Percentiles rank a stretch among this genome's conserved stretches.
Conservation (phyloP, 2,329 filamentous ascomycete species). For the Fusarium sp. region DNA sequence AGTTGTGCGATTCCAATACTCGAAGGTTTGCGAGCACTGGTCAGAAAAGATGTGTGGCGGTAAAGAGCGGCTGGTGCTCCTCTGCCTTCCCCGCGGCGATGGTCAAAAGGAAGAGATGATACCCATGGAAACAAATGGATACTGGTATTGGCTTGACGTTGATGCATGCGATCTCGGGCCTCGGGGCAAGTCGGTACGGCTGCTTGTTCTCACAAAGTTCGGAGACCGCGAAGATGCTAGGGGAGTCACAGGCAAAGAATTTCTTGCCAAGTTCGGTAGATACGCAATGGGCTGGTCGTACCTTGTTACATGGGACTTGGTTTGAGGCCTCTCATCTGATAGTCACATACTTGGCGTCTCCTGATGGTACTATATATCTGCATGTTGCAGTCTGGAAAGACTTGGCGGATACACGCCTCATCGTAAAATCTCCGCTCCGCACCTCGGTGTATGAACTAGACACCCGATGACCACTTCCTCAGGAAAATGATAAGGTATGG, state of each 20-base stretch:
- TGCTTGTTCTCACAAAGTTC: conserved; percentile 67
- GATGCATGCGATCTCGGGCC: conserved; percentile 70
- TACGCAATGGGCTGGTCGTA: conserved; percentile 57
- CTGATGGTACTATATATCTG: neutral
- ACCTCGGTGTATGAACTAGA: conserved; percentile 18
- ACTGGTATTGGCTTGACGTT: conserved; percentile 85
- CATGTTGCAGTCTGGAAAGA: neutral
- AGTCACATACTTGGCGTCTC: conserved; percentile 15
- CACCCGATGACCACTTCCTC: neutral
- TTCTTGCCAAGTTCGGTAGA: conserved; percentile 53
- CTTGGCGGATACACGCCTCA: neutral
- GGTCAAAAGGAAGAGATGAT: conserved; percentile 74
- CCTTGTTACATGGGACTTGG: conserved; percentile 61
- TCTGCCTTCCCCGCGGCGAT: conserved; percentile 72
- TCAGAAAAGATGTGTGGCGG: conserved; percentile 75
- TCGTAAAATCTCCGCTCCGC: conserved; percentile 12
- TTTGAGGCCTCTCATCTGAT: conserved; percentile 41
- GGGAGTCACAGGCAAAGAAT: conserved; percentile 60
- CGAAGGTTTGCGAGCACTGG: conserved; percentile 85
- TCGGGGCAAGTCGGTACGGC: conserved; percentile 72
- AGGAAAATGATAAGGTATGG: neutral
- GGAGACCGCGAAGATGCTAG: conserved; percentile 59
- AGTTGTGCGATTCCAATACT: conserved; percentile 80
- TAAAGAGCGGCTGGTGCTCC: conserved; percentile 73
- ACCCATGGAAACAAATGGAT: conserved; percentile 80